These are phyloP conservation scores for Golubevia sp. DNA, from an alignment of 1,284 basidiomycete species.

Conservation along the genomic window DNA sequence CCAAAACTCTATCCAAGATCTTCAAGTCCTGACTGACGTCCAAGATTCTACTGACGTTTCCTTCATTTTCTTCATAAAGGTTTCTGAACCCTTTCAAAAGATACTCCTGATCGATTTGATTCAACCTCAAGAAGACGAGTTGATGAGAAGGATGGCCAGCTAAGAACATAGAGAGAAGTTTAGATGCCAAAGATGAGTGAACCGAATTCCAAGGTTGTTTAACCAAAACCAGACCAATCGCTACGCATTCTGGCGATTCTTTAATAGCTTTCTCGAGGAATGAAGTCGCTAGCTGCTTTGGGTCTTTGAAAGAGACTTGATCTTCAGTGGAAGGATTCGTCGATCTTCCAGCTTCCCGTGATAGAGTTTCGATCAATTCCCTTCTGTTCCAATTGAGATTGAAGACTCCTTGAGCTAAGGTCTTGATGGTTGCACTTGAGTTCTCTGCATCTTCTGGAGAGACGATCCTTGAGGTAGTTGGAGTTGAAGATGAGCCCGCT, in stretches of 20 bases:
- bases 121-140: conserved; percentile 93
- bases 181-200: conserved; percentile 81
- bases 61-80: conserved; percentile 87
- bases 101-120: conserved; percentile 84
- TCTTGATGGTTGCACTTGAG: conserved; percentile 75
- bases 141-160: conserved; percentile 90
- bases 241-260: background rate
- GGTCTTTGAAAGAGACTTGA: conserved; percentile 21
- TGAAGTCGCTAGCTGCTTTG: conserved; percentile 39
- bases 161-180: conserved; percentile 87
- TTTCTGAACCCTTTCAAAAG: conserved; percentile 84
- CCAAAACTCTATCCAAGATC: conserved; percentile 63
- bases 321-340: conserved; percentile 66
- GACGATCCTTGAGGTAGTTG: conserved; percentile 41
- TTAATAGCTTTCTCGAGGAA: conserved; percentile 58
- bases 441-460: conserved; percentile 25
- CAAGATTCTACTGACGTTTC: conserved; percentile 90
- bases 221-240: background rate
- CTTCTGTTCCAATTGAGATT: conserved; percentile 91
- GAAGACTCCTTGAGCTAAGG: conserved; percentile 81
- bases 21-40: conserved; percentile 95
- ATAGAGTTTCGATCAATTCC: conserved; percentile 86
- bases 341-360: conserved; percentile 72
- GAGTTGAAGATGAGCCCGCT: conserved; percentile 6
- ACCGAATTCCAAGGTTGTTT: conserved; percentile 79